Percentiles rank a stretch among this genome's conserved stretches.
Conservation (phyloP, 345 rosid species). For the Boechera stricta region DNA sequence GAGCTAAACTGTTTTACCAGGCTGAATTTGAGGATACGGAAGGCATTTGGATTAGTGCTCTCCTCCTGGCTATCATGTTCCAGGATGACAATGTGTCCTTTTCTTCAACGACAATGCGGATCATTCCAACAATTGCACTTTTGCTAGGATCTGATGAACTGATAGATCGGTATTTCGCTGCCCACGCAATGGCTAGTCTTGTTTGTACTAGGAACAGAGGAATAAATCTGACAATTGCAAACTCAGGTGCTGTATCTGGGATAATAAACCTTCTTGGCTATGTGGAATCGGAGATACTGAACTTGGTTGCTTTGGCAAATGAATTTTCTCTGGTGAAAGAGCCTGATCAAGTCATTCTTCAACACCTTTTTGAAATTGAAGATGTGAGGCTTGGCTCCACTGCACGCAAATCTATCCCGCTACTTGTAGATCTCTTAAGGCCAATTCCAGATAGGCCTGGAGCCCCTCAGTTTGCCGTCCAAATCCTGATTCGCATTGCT, state of each 20-base stretch:
- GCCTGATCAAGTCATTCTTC: constrained; percentile 74
- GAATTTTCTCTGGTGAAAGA: constrained; percentile 64
- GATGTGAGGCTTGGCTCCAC: constrained; percentile 76
- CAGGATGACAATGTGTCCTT: constrained; percentile 65
- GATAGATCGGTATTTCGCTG: constrained; percentile 76
- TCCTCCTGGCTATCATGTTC: constrained; percentile 79
- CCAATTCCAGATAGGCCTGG: constrained; percentile 89
- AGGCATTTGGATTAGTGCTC: constrained; percentile 78
- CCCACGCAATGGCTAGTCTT: constrained; percentile 91
- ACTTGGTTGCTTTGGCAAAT: constrained; percentile 55
- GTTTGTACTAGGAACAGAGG: constrained; percentile 68
- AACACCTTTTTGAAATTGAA: constrained; percentile 75
- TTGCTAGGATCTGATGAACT: constrained; percentile 79
- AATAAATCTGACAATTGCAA: constrained; percentile 70
- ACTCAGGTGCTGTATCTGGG: constrained; percentile 85
- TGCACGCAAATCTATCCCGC: constrained; percentile 80
- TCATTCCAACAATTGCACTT: constrained; percentile 73
- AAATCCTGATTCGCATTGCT: constrained; percentile 68
- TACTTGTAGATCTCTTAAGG: constrained; percentile 84
- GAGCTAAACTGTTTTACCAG: constrained; percentile 47
- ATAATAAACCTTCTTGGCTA: constrained; percentile 74
- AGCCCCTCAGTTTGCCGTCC: constrained; percentile 83
- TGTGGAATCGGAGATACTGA: constrained; percentile 51
- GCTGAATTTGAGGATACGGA: constrained; percentile 70
- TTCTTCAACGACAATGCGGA: constrained; percentile 66